A percentile compares a stretch with the other conserved stretches of the same genome.
Conservation (phyloP, 768 basidiomycete species). For the Porphyrellus cyaneotinctus region DNA sequence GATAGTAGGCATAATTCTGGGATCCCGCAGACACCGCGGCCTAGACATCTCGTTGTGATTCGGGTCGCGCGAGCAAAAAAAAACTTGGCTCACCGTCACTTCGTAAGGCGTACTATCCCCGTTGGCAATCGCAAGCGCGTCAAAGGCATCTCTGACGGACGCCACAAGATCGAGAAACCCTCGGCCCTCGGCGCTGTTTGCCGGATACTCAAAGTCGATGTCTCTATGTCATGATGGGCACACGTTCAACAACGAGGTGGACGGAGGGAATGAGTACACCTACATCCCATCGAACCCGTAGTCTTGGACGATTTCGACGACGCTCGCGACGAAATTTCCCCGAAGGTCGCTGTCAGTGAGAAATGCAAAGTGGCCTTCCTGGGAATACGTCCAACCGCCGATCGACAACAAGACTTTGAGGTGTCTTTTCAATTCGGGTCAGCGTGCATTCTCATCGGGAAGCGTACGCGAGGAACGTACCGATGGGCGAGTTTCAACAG, state of each 20-base stretch:
- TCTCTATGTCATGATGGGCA: slow-evolving; percentile 45
- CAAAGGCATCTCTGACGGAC: slow-evolving; percentile 58
- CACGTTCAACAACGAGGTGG: not conserved
- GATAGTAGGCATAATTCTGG: slow-evolving; percentile 53
- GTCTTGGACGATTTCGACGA: slow-evolving; percentile 63
- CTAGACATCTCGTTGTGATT: slow-evolving; percentile 19
- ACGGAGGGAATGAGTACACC: slow-evolving; percentile 12
- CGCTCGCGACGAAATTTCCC: slow-evolving; percentile 54
- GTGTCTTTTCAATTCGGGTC: slow-evolving; percentile 28
- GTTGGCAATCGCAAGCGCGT: slow-evolving; percentile 52
- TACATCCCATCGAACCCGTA: slow-evolving; percentile 81
- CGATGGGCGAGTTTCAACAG: slow-evolving; percentile 59
- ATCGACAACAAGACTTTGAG: slow-evolving; percentile 51
- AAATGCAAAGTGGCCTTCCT: slow-evolving; percentile 63
- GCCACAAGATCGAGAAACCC: slow-evolving; percentile 65
- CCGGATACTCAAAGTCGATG: slow-evolving; percentile 77
- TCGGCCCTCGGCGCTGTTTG: slow-evolving; percentile 52
- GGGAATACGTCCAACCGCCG: slow-evolving; percentile 70
- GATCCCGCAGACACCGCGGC: slow-evolving; percentile 63
- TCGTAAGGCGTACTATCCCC: slow-evolving; percentile 59
- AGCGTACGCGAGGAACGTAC: slow-evolving; percentile 6
- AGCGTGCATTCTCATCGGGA: not conserved
- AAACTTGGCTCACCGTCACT: slow-evolving; percentile 38
- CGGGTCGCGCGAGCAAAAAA: not conserved
- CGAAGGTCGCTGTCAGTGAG: slow-evolving; percentile 49